These are phyloP conservation scores for Apiotrichum mycotoxinovorans DNA, from an alignment of 1,284 basidiomycete species.

Conservation along the genomic window DNA sequence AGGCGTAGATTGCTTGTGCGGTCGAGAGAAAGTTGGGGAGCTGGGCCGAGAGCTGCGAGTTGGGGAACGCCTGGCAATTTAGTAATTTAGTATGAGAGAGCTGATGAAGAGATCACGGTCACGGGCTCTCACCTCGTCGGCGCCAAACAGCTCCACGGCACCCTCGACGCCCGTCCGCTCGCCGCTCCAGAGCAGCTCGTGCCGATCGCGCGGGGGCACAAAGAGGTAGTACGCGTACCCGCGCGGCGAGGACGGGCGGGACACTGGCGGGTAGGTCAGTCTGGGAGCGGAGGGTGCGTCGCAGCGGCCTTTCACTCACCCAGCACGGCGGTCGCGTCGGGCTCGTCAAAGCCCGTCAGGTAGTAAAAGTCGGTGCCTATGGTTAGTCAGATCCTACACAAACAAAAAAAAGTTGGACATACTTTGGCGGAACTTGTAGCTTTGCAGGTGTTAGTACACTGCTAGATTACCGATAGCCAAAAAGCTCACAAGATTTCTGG, in stretches of 20 bases:
- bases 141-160: constrained; percentile 63
- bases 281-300: not conserved
- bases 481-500: constrained; percentile 56
- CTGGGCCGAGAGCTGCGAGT: constrained; percentile 38
- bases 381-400: not conserved
- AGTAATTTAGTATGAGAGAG: not conserved
- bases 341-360: constrained; percentile 90
- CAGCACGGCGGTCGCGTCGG: constrained; percentile 80
- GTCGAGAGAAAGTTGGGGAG: constrained; percentile 37
- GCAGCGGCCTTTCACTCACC: constrained; percentile 52
- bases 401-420: constrained; percentile 8
- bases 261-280: constrained; percentile 22
- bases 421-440: constrained; percentile 88
- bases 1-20: constrained; percentile 44
- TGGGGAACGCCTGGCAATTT: constrained; percentile 44
- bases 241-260: constrained; percentile 56
- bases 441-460: constrained; percentile 38
- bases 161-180: constrained; percentile 65
- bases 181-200: constrained; percentile 90
- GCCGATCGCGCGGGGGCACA: constrained; percentile 68
- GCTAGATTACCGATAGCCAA: not conserved
- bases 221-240: constrained; percentile 90
- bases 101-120: too few relatives aligned
- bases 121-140: constrained; percentile 59
- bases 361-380: constrained; percentile 85